Evolutionary conservation across 345 rosid species (phyloP).

Genomic region (Citrus australasica): DNA sequence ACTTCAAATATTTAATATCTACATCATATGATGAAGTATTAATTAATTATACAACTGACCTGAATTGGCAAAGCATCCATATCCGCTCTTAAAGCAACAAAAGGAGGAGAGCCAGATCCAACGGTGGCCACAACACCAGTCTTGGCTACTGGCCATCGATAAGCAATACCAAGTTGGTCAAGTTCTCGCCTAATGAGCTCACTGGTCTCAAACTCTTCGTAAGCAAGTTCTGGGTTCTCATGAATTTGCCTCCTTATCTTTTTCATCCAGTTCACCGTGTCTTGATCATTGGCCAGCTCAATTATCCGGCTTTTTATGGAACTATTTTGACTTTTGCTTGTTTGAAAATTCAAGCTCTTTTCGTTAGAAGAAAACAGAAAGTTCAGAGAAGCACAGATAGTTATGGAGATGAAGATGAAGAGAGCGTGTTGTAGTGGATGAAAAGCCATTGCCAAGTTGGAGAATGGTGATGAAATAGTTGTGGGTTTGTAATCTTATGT

Average conservation of each 20-base stretch:
- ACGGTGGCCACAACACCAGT: slow-evolving; percentile 57
- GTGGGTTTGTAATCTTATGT: neutral
- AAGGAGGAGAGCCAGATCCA: slow-evolving; percentile 57
- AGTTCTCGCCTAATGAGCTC: slow-evolving; percentile 46
- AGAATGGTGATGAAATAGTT: neutral
- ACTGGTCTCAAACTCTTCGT: slow-evolving; percentile 57
- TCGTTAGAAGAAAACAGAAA: neutral
- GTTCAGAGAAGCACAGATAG: slow-evolving; percentile 10
- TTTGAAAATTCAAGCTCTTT: neutral
- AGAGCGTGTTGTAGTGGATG: neutral
- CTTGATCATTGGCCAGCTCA: slow-evolving; percentile 30
- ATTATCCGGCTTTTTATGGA: slow-evolving; percentile 26
- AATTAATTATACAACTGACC: slow-evolving; percentile 24
- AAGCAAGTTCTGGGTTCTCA: slow-evolving; percentile 58
- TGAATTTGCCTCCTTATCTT: slow-evolving; percentile 48
- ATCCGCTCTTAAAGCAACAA: slow-evolving; percentile 65
- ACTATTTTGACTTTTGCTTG: neutral
- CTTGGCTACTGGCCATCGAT: slow-evolving; percentile 52
- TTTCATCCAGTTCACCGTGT: slow-evolving; percentile 43
- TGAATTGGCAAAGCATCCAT: slow-evolving; percentile 75
- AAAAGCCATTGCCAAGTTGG: slow-evolving; percentile 9
- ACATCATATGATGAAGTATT: neutral
- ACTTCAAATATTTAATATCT: too few relatives aligned
- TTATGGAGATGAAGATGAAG: neutral
- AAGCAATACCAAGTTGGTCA: slow-evolving; percentile 48